A percentile compares a stretch with the other conserved stretches of the same genome.
phyloP scores from a whole-genome alignment of 202 grass and related monocot genomes.

The Bolboschoenoplectus hybrid region DNA sequence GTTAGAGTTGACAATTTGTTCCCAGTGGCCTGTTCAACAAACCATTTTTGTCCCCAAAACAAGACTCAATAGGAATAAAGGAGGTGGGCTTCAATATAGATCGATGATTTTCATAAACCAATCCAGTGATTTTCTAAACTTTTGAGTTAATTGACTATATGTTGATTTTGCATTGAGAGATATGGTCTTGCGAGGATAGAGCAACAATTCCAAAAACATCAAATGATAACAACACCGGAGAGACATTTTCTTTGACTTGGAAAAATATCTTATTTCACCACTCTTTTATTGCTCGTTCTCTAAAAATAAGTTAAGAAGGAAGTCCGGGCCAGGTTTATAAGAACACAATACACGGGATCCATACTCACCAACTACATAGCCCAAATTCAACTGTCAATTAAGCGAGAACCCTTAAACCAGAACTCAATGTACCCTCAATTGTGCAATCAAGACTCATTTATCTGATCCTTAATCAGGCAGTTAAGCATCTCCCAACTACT shows the following conservation, averaged over 20 bases:
- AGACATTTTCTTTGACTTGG: not conserved
- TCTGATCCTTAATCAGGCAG: not conserved
- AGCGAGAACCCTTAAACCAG: not conserved
- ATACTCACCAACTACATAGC: not conserved
- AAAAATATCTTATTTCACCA: not conserved
- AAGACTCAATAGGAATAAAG: not conserved
- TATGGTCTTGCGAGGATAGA: not conserved
- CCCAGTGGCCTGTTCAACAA: not conserved
- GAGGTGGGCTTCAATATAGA: not conserved
- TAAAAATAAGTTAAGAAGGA: not conserved
- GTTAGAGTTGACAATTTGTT: not conserved
- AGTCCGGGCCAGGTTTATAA: not conserved
- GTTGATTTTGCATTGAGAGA: not conserved
- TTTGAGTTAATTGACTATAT: not conserved
- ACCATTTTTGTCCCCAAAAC: not conserved
- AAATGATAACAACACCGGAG: not conserved
- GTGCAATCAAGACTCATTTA: not conserved
- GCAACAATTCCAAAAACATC: not conserved
- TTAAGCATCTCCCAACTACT: not conserved
- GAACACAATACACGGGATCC: not conserved
- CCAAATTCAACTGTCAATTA: not conserved
- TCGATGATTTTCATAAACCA: constrained; percentile 4
- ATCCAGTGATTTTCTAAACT: not conserved
- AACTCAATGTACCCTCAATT: not conserved
- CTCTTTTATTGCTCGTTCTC: not conserved